Conservation (phyloP, 257 asterid genomes). For the Scutellaria baicalensis region DNA sequence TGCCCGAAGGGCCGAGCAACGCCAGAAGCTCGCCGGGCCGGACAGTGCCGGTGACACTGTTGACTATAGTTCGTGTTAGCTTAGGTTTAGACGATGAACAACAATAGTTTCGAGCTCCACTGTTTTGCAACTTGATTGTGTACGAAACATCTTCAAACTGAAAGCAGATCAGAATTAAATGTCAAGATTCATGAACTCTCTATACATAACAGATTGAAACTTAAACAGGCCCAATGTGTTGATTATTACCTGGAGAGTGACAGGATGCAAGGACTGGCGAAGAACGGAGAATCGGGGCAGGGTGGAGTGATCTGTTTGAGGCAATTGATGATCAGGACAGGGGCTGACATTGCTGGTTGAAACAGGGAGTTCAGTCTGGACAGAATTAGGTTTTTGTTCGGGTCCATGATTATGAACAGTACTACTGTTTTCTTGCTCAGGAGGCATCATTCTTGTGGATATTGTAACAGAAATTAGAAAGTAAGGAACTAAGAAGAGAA, state of each 20-base stretch:
- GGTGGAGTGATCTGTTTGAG: slow-evolving; percentile 11
- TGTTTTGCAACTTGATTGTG: slow-evolving; percentile 26
- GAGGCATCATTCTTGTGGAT: slow-evolving; percentile 54
- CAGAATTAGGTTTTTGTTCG: slow-evolving; percentile 12
- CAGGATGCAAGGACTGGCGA: slow-evolving; percentile 42
- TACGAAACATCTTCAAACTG: slow-evolving; percentile 81
- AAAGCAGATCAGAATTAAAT: background rate
- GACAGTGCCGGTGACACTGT: slow-evolving; percentile 54
- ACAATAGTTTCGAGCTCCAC: slow-evolving; percentile 5
- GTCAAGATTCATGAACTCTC: background rate
- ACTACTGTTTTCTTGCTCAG: slow-evolving; percentile 46
- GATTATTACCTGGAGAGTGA: slow-evolving; percentile 47
- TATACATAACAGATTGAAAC: too few relatives aligned
- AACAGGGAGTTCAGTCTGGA: slow-evolving; percentile 37
- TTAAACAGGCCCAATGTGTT: too few relatives aligned
- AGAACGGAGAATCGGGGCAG: slow-evolving; percentile 31
- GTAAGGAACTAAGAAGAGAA: background rate
- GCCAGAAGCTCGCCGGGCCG: slow-evolving; percentile 76
- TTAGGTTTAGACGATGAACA: slow-evolving; percentile 35
- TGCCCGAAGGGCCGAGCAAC: slow-evolving; percentile 94
- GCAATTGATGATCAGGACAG: slow-evolving; percentile 23
- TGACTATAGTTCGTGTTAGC: slow-evolving; percentile 33
- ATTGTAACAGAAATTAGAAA: background rate
- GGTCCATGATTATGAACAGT: slow-evolving; percentile 25
- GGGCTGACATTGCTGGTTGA: slow-evolving; percentile 40